Evolutionary conservation across 2,329 filamentous ascomycete species (phyloP), one percentile per base, ranked within the genome.

Genomic region (Amauroascus niger): DNA sequence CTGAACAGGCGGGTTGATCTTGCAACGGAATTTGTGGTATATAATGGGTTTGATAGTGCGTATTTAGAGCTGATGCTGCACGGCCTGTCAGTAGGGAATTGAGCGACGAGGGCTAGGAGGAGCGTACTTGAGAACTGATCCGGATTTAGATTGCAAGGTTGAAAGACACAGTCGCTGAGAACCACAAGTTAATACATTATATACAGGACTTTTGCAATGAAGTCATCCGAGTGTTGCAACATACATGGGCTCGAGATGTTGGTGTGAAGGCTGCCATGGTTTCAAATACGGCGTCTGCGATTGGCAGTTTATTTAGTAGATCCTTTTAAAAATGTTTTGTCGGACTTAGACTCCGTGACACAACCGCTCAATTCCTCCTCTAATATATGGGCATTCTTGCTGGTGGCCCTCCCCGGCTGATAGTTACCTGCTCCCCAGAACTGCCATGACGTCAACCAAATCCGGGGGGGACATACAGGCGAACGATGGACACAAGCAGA

Each of bases 131-230:
- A 16, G 9, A 33, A 37, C 3, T 24, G 18, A 16, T 16, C 14
- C 28, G 8, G 45, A 48, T 6, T 20, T 48, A 16, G 33, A 33
- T 20, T 33, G 20, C 16, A 48, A 24, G 13, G 5, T 22, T 3
- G 44, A 16, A 16, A 47, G 18, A 37, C 45, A 48, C 7, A 48
- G 33, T 48, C 37, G 45, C 45, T 48, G 30, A 28, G 6, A 48
- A 14, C 7, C 13, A 37, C 3, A 3, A 16, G 45, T 48, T 49
- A 39, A 39, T 49, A 49, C 40, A 24, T 48, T 35, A 7, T 24
- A 3, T 2, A 11, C 9, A 16, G 6, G 4, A 18, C 7, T 4
- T 13, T 11, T 8, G 8, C 9, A 24, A 39, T 39, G 24, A 40
- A 28, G 47, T 49, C 32, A 37, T 49, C 18, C n/a, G 18, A 20